Base-by-base conservation (phyloP, 805 yeast genomes). In the Metschnikowia colocasiae region DNA sequence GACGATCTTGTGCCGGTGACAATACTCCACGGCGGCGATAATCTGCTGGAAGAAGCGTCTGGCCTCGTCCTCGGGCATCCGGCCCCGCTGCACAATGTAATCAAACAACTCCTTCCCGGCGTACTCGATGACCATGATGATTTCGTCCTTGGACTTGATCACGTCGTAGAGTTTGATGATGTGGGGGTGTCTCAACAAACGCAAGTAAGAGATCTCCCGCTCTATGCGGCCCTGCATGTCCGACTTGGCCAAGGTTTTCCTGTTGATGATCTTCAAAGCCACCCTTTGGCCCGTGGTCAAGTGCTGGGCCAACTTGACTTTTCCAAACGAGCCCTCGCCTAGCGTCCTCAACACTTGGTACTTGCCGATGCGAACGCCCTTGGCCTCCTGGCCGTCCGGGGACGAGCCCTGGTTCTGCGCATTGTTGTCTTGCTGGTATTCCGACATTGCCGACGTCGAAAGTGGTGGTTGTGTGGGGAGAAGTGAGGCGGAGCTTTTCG, bases 171-270 rank as follows among this genome's bases (percentile, higher is more conserved):
- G 74, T 67, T 92, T 92, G 71, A 92, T 92, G 66, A 92, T 92
- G 66, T 92, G 98, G 3, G 97, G 97, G 67, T 92, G 98, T 65
- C 97, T 81, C 51, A 92, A 74, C 48, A 92, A 74, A 46, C 97
- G 74, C 54, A 92, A 73, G 63, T 92, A 92, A 10, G 95, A 84
- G 45, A 92, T 92, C 65, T 92, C 98, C 58, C 98, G 77, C 73
- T 92, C 98, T 25, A 92, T 83, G 53, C 98, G 76, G 23, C 97
- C 97, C 63, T 91, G 97, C 98, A 91, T 91, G 67, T 91, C 98
- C 8, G 90, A 81, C 62, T 92, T 92, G 40, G 97, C 95, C 62
- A 91, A 73, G 0, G 96, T 89, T 67, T 88, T 89, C 54, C 95
- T 76, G 66, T 92, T 88, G 71, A 92, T 92, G 65, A 91, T 92